Conservation (phyloP, 441 rosid species). For the Capsella rubella region DNA sequence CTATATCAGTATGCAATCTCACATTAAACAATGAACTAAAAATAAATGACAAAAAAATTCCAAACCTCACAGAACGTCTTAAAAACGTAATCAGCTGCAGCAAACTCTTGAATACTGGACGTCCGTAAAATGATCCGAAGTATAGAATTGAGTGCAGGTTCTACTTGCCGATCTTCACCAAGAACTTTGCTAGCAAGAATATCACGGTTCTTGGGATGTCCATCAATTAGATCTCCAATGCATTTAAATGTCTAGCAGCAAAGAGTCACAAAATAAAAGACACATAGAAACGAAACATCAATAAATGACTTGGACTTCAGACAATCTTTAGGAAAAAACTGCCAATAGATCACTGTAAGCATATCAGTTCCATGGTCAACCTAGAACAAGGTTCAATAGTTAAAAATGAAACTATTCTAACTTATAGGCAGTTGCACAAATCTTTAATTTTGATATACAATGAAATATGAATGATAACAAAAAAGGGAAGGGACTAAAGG, state of each 20-base stretch:
- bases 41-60: slow-evolving; percentile 34
- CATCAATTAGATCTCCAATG: slow-evolving; percentile 82
- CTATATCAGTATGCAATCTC: slow-evolving; percentile 17
- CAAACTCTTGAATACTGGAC: slow-evolving; percentile 88
- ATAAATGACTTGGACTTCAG: slow-evolving; percentile 17
- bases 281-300: slow-evolving; percentile 9
- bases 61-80: slow-evolving; percentile 92
- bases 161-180: slow-evolving; percentile 90
- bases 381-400: slow-evolving; percentile 30
- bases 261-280: slow-evolving; percentile 36
- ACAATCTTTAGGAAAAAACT: slow-evolving; percentile 6
- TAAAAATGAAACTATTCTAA: not conserved
- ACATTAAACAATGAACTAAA: slow-evolving; percentile 14
- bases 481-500: slow-evolving; percentile 8
- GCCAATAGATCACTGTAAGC: not conserved
- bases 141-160: slow-evolving; percentile 92
- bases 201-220: slow-evolving; percentile 81
- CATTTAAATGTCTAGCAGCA: slow-evolving; percentile 78
- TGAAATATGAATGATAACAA: slow-evolving; percentile 5
- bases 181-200: slow-evolving; percentile 88
- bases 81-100: slow-evolving; percentile 91
- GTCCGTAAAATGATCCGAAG: slow-evolving; percentile 89
- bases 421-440: not conserved
- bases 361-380: slow-evolving; percentile 19
- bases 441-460: slow-evolving; percentile 4